Evolutionary conservation across 2,329 filamentous ascomycete species (phyloP), one percentile per base, ranked within the genome.

Genomic region (Amylocarpus encephaloides): DNA sequence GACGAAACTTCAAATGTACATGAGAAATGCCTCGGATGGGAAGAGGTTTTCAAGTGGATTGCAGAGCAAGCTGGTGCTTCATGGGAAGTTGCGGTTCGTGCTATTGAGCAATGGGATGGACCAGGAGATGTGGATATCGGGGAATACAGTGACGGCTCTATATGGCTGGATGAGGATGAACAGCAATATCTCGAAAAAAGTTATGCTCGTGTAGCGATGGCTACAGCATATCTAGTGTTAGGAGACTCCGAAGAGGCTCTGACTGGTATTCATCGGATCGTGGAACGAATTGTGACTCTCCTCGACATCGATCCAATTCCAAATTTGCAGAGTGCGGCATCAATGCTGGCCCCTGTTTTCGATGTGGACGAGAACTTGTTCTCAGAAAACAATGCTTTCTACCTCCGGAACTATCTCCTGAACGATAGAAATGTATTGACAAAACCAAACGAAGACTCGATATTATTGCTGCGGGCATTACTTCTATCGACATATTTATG

Each of bases 61-160:
- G 72, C 77, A 12, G 63, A 69, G 2, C 78, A 81, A 53, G 81
- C 85, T 1, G 71, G 72, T 3, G 72, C 71, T 16, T 77, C 80
- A 13, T 85, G 88, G 75, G 70, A 67, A 22, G 70, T 82, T n/a
- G 77, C 80, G n/a, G 72, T 82, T 30, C 73, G 74, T 43, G 81
- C 78, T 6, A 71, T 90, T 32, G 77, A 82, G 53, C 78, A 86
- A 56, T 92, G 86, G 86, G 80, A 84, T 59, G 87, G 86, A 0
- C 85, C 86, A 0, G 71, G 72, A 6, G 86, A 91, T 61, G 74
- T 85, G 42, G 83, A 90, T 57, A 65, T 88, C 4, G 84, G 82
- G 3, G 78, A 77, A 11, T 79, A 76, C 57, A 74, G 76, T 36
- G 67, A 71, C 52, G 65, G 67, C 6, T 71, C 71, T 2, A 66